Evolutionary conservation across 1,284 basidiomycete genomes (phyloP).

Genomic region (Ustilago sp.): DNA sequence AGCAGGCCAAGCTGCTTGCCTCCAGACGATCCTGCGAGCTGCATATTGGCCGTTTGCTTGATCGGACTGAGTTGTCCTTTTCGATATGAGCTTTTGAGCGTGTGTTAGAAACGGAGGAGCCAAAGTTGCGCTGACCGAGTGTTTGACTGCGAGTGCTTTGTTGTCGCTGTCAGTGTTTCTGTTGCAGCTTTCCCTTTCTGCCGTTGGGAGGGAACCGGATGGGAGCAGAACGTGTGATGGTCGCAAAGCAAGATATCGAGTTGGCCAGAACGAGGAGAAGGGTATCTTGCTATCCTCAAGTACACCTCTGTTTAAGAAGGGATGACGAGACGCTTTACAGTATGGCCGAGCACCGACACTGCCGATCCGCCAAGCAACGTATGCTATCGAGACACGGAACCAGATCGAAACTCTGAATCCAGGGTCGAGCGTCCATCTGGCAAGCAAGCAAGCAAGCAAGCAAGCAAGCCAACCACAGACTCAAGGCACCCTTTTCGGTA

Average conservation of each 20-base stretch:
- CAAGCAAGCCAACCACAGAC: background rate
- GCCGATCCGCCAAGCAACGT: too few species aligned
- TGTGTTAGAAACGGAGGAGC: background rate
- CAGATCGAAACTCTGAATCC: background rate
- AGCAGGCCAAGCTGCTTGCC: conserved; percentile 5
- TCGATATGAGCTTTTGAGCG: background rate
- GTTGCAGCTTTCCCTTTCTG: background rate
- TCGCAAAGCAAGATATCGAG: background rate
- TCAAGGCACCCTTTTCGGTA: background rate
- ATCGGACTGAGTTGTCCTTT: background rate
- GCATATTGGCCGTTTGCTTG: conserved; percentile 11
- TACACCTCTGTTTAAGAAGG: too few species aligned
- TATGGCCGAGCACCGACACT: background rate
- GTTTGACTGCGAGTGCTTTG: background rate
- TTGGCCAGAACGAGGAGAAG: background rate
- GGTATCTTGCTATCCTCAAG: too few species aligned
- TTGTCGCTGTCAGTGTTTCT: conserved; percentile 1
- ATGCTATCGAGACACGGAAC: background rate
- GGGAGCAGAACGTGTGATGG: background rate
- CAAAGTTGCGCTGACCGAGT: conserved; percentile 1
- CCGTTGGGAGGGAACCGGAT: background rate
- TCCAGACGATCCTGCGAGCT: conserved; percentile 1
- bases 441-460: background rate
- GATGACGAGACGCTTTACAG: too few species aligned
- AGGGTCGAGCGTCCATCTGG: background rate